phyloP scores from a whole-genome alignment of 2,329 filamentous ascomycete genomes.

The Aspergillus floridensis region DNA sequence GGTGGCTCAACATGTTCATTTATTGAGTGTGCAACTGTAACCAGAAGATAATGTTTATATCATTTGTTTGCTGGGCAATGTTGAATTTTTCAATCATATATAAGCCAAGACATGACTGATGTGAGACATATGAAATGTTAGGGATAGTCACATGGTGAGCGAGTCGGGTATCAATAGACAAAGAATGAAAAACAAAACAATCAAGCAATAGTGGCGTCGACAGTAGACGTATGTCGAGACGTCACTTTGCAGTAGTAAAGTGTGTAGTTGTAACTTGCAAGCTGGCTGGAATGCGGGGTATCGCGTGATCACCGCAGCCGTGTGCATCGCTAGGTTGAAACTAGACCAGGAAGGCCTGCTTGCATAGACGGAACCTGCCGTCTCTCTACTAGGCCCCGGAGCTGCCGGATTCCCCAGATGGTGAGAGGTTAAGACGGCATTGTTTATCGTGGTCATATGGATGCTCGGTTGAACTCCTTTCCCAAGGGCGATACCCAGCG shows the following conservation, averaged over 20 bases:
- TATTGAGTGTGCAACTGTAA: neutral
- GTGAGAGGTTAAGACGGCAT: neutral
- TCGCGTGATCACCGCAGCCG: neutral
- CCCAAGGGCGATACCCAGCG: neutral
- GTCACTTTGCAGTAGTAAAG: neutral
- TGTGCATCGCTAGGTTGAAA: neutral
- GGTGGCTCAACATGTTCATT: neutral
- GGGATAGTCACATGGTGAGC: neutral
- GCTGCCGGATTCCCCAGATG: neutral
- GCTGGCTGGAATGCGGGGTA: neutral
- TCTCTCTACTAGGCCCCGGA: neutral
- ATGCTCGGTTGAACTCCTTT: neutral
- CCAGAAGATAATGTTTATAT: neutral
- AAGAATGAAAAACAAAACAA: neutral
- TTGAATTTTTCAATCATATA: neutral
- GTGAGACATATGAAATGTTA: neutral
- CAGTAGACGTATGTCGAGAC: neutral
- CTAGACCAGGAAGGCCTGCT: neutral
- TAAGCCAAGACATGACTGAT: neutral
- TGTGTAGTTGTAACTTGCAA: neutral
- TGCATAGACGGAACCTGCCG: neutral
- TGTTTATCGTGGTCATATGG: neutral
- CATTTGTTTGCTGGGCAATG: neutral
- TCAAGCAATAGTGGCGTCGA: constrained; percentile 4
- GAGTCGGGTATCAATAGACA: neutral